A percentile compares a stretch with the other conserved stretches of the same genome.
phyloP scores from a whole-genome alignment of 2,329 filamentous ascomycete genomes.

The Ceratocystis variospora region DNA sequence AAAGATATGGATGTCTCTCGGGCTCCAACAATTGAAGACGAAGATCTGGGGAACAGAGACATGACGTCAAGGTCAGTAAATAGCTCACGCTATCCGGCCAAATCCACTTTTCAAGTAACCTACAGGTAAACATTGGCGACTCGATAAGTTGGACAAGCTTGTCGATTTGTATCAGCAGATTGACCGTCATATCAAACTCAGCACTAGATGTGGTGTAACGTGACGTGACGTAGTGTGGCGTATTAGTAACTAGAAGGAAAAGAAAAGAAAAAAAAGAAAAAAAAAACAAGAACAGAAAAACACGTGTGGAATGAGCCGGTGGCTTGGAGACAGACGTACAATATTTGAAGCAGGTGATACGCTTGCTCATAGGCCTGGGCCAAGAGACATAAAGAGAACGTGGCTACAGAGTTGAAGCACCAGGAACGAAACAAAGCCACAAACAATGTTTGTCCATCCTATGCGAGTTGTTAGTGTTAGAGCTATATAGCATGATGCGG shows the following conservation, averaged over 20 bases:
- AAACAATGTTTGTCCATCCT: constrained; percentile 93
- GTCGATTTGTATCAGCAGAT: constrained; percentile 96
- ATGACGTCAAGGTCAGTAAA: neutral
- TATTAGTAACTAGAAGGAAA: too few species aligned
- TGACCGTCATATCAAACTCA: constrained; percentile 96
- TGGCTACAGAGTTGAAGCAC: constrained; percentile 97
- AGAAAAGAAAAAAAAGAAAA: too few species aligned
- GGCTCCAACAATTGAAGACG: constrained; percentile 90
- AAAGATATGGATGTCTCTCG: constrained; percentile 85
- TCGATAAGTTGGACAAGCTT: constrained; percentile 94
- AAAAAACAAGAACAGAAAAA: too few species aligned
- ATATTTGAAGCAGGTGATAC: constrained; percentile 88
- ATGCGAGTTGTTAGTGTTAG: neutral
- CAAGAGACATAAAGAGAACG: constrained; percentile 86
- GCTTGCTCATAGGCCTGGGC: constrained; percentile 97
- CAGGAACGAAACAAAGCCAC: constrained; percentile 88
- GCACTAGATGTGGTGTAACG: constrained; percentile 41
- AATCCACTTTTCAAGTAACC: constrained; percentile 24
- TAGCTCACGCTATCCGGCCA: neutral
- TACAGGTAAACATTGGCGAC: constrained; percentile 94
- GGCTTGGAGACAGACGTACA: constrained; percentile 43
- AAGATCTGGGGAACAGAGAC: constrained; percentile 46
- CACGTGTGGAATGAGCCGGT: neutral
- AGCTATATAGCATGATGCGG: neutral
- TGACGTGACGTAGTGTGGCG: too few species aligned